Percentiles rank a stretch among this genome's conserved stretches.
phyloP scores from a whole-genome alignment of 2,329 filamentous ascomycete species.

The Coleophoma cylindrospora region DNA sequence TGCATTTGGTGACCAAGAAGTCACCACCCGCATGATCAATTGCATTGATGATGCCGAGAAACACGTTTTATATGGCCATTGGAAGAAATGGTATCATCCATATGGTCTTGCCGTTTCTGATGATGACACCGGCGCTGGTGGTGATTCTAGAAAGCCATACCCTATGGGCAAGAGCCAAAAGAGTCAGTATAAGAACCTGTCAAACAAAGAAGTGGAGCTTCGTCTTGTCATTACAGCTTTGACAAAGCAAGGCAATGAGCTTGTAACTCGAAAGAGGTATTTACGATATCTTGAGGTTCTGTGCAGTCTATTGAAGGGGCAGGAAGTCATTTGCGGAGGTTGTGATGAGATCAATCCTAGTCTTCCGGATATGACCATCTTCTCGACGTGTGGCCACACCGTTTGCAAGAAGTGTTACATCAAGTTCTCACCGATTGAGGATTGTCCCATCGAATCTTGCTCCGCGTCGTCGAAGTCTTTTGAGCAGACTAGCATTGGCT shows the following conservation, averaged over 20 bases:
- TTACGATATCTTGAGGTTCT: no score
- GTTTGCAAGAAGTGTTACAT: no score
- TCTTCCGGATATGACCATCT: no score
- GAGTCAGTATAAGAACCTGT: not conserved
- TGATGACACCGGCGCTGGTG: not conserved
- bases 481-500: no score
- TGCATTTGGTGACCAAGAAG: not conserved
- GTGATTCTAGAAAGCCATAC: not conserved
- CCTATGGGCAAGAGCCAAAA: not conserved
- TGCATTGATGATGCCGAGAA: not conserved
- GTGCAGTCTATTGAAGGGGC: no score
- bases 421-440: no score
- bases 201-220: not conserved
- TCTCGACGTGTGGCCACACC: no score
- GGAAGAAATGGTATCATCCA: not conserved
- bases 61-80: not conserved
- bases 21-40: not conserved
- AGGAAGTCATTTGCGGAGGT: no score
- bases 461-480: no score
- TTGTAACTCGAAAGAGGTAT: not conserved
- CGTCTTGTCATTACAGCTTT: not conserved
- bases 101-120: not conserved
- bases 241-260: constrained; percentile 23
- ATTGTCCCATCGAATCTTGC: no score
- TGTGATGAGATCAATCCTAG: no score